phyloP scores from a whole-genome alignment of 352 stramenopile genomes.

The Blastocystis sp. region DNA sequence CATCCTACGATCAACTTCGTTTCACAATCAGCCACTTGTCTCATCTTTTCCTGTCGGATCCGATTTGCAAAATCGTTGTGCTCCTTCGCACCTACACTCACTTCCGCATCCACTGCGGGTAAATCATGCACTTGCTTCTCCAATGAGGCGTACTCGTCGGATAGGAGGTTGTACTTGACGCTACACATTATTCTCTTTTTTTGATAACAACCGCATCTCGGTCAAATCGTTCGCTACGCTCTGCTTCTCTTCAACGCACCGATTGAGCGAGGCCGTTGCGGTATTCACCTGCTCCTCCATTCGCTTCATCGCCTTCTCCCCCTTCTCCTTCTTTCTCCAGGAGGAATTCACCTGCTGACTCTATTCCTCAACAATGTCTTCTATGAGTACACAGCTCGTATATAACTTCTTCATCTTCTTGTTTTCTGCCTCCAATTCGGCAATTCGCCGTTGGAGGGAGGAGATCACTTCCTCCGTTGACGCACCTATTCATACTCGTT shows the following conservation, averaged over 20 bases:
- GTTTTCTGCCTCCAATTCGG: not conserved
- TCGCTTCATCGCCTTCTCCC: not conserved
- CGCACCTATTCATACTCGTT: too few relatives aligned
- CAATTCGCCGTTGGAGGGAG: not conserved
- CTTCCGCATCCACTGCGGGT: not conserved
- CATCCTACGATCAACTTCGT: not conserved
- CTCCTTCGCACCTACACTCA: not conserved
- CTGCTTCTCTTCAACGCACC: too few relatives aligned
- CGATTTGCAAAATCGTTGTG: not conserved
- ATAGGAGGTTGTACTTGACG: too few relatives aligned
- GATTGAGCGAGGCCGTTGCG: too few relatives aligned
- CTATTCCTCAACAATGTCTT: not conserved
- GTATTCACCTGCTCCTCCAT: not conserved
- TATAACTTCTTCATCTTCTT: conserved; percentile 5
- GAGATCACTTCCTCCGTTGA: not conserved
- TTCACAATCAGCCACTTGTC: not conserved
- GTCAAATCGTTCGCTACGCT: too few relatives aligned
- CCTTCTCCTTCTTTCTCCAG: not conserved
- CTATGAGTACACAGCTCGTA: not conserved
- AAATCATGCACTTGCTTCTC: not conserved
- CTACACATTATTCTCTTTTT: too few relatives aligned
- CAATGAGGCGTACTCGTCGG: too few relatives aligned
- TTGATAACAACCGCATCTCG: too few relatives aligned
- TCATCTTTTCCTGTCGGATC: not conserved
- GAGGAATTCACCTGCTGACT: conserved; percentile 2